phyloP scores from a whole-genome alignment of 768 basidiomycete genomes.

The Suillus occidentalis region DNA sequence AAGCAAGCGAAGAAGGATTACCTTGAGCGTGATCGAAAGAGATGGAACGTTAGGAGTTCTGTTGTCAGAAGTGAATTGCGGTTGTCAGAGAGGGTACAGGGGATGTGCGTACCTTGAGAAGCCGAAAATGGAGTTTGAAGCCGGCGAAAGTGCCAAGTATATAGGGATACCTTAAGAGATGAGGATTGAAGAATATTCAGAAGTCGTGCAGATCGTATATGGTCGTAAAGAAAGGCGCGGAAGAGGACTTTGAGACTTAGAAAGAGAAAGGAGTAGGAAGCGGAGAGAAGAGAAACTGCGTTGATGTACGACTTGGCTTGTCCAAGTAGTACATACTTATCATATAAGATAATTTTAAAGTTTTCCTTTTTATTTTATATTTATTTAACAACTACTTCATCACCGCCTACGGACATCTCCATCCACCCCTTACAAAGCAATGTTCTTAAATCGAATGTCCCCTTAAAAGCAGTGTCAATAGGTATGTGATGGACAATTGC shows the following conservation, averaged over 20 bases:
- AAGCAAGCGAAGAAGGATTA: conserved; percentile 19
- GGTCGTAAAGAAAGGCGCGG: conserved; percentile 55
- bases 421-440: neutral
- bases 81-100: neutral
- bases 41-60: conserved; percentile 22
- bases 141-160: conserved; percentile 28
- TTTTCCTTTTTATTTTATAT: neutral
- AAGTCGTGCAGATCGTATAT: conserved; percentile 70
- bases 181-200: conserved; percentile 24
- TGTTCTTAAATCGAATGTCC: conserved; percentile 4
- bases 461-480: neutral
- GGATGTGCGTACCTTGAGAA: conserved; percentile 9
- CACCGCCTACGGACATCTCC: conserved; percentile 17
- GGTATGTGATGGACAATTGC: neutral
- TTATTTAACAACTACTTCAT: neutral
- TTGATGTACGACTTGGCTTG: conserved; percentile 21
- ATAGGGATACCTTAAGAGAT: conserved; percentile 30
- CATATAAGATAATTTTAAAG: neutral
- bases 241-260: conserved; percentile 26
- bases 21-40: conserved; percentile 28
- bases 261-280: conserved; percentile 23
- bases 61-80: conserved; percentile 15
- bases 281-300: conserved; percentile 31
- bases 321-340: conserved; percentile 29
- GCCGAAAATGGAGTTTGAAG: conserved; percentile 21